A percentile compares a stretch with the other conserved stretches of the same genome.
Evolutionary conservation across 2,329 filamentous ascomycete species (phyloP).

Genomic region (Aspergillus niger): DNA sequence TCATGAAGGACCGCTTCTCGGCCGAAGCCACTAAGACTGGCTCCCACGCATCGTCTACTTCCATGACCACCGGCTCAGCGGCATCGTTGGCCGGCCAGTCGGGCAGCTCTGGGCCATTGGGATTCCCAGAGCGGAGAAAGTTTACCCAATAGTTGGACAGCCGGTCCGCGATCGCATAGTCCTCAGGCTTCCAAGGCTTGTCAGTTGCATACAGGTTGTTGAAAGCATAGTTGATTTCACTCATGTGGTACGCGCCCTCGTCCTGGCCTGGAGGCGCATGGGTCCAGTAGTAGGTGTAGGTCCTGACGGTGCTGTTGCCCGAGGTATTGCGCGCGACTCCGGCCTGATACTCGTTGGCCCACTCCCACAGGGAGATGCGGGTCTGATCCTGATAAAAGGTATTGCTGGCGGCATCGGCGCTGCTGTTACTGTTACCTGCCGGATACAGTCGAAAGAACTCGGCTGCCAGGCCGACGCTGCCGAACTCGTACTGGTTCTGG

Average conservation of each 20-base stretch:
- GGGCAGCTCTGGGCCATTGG: neutral
- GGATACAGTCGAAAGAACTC: slow-evolving; percentile 29
- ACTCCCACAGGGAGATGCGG: slow-evolving; percentile 28
- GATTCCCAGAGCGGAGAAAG: neutral
- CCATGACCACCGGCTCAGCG: neutral
- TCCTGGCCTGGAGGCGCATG: slow-evolving; percentile 29
- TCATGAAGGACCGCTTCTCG: neutral
- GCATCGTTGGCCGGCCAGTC: neutral
- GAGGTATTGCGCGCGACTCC: slow-evolving; percentile 21
- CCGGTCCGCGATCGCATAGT: neutral
- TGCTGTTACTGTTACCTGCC: neutral
- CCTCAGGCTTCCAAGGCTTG: neutral
- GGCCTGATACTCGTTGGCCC: slow-evolving; percentile 26
- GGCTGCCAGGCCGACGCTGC: slow-evolving; percentile 10
- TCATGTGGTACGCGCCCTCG: slow-evolving; percentile 32
- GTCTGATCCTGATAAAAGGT: slow-evolving; percentile 27
- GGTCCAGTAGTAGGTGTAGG: slow-evolving; percentile 35
- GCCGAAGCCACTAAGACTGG: neutral
- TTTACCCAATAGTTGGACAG: neutral
- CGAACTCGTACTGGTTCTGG: slow-evolving; percentile 23
- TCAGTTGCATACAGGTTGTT: slow-evolving; percentile 14
- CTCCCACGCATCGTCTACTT: neutral
- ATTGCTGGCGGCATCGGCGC: slow-evolving; percentile 21
- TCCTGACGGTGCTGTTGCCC: slow-evolving; percentile 3
- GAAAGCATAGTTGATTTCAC: slow-evolving; percentile 35